A percentile compares a stretch with the other conserved stretches of the same genome.
Conservation (phyloP, 2,329 filamentous ascomycete species). For the Alternaria ethzedia region DNA sequence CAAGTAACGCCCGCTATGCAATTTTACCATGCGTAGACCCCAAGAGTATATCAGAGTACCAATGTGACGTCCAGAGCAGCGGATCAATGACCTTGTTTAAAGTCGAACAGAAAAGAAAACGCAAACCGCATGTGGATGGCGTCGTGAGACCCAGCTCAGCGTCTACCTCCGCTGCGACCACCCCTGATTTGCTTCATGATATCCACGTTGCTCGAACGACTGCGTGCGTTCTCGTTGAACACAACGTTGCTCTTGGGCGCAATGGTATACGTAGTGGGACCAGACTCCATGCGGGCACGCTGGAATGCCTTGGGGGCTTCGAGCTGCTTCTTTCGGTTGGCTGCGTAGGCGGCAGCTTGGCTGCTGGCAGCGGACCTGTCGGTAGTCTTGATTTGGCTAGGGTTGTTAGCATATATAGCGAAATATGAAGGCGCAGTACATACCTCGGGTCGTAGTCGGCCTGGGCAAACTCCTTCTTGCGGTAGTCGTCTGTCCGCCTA, state of each 20-base stretch:
- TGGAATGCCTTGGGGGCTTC: conserved; percentile 62
- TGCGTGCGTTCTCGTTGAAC: conserved; percentile 39
- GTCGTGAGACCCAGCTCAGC: conserved; percentile 4
- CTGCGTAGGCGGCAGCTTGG: conserved; percentile 42
- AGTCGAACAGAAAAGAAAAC: neutral
- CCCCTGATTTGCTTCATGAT: conserved; percentile 41
- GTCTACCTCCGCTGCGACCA: conserved; percentile 33
- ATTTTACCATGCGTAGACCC: conserved; percentile 1
- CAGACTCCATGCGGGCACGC: conserved; percentile 64
- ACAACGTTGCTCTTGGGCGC: conserved; percentile 64
- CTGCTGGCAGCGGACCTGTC: conserved; percentile 31
- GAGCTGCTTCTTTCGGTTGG: conserved; percentile 56
- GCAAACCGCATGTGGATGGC: neutral
- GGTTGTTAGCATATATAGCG: conserved; percentile 21
- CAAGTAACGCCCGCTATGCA: conserved; percentile 18
- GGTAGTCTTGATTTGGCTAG: conserved; percentile 20
- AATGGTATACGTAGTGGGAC: conserved; percentile 67
- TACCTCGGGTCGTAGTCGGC: conserved; percentile 66
- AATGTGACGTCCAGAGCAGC: neutral
- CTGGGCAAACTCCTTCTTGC: conserved; percentile 75
- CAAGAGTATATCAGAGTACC: neutral
- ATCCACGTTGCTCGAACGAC: conserved; percentile 33
- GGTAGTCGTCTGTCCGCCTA: conserved; percentile 92
- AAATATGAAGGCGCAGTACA: conserved; percentile 15
- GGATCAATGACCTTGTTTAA: neutral